Conservation (phyloP, 2,329 filamentous ascomycete genomes). For the Trichoderma atrobrunneum region DNA sequence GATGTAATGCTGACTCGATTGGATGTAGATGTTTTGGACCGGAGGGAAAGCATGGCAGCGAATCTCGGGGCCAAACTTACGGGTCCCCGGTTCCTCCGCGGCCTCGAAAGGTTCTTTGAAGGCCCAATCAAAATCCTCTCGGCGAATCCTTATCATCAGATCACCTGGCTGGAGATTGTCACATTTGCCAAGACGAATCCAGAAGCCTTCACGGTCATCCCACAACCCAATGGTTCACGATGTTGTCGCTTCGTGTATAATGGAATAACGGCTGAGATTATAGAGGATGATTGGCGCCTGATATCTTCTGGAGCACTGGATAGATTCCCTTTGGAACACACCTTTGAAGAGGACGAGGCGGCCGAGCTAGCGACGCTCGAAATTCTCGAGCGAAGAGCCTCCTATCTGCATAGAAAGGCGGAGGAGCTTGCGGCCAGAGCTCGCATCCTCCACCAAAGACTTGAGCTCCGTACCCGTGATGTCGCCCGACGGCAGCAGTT, state of each 20-base stretch:
- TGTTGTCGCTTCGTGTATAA: conserved; percentile 82
- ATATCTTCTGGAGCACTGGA: conserved; percentile 81
- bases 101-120: conserved; percentile 83
- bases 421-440: conserved; percentile 65
- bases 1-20: neutral
- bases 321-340: conserved; percentile 72
- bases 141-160: conserved; percentile 57
- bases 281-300: conserved; percentile 81
- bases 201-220: conserved; percentile 70
- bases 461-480: conserved; percentile 42
- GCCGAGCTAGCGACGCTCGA: conserved; percentile 81
- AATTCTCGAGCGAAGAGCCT: conserved; percentile 75
- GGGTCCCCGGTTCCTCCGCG: conserved; percentile 78
- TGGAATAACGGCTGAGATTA: conserved; percentile 78
- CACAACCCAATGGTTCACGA: conserved; percentile 64
- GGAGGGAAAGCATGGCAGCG: conserved; percentile 82
- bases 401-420: conserved; percentile 73
- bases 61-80: conserved; percentile 81
- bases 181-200: conserved; percentile 79
- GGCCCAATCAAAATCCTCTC: conserved; percentile 60
- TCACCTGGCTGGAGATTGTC: conserved; percentile 84
- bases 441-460: conserved; percentile 75
- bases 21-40: conserved; percentile 65
- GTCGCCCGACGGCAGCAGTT: conserved; percentile 29
- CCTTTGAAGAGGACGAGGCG: conserved; percentile 80